Percentiles rank a stretch among this genome's conserved stretches.
phyloP scores from a whole-genome alignment of 495 filamentous ascomycete genomes.

The Aspergillus sclerotiicarbonarius region DNA sequence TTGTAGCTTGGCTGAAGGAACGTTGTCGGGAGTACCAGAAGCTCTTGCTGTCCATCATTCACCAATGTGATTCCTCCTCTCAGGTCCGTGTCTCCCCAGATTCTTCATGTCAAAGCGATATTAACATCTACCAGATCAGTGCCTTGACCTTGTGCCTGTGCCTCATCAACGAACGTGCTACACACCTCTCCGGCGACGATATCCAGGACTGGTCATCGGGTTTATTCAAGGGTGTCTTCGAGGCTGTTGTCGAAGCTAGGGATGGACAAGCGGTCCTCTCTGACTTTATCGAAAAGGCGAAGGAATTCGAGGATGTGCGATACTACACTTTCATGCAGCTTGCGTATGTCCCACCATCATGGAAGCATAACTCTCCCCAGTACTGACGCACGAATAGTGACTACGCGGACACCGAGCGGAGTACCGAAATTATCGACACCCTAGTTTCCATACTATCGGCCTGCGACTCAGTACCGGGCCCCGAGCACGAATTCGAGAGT shows the following conservation, averaged over 20 bases:
- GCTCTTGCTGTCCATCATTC: constrained; percentile 53
- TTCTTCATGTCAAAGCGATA: constrained; percentile 7
- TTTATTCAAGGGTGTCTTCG: constrained; percentile 63
- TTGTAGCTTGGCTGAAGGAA: constrained; percentile 76
- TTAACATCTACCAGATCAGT: constrained; percentile 43
- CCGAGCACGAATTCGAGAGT: constrained; percentile 60
- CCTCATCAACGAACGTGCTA: constrained; percentile 72
- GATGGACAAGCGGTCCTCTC: constrained; percentile 55
- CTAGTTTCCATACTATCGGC: constrained; percentile 62
- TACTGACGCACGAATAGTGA: constrained; percentile 17
- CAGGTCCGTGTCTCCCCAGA: constrained; percentile 27
- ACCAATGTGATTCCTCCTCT: constrained; percentile 48
- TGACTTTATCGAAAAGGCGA: constrained; percentile 71
- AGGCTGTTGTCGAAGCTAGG: constrained; percentile 56
- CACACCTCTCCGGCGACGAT: constrained; percentile 55
- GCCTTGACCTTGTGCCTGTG: constrained; percentile 79
- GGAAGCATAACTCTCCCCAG: neutral
- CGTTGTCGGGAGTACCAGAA: constrained; percentile 67
- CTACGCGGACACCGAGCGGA: constrained; percentile 32
- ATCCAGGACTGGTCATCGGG: constrained; percentile 62
- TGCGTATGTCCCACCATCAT: constrained; percentile 50
- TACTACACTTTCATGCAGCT: constrained; percentile 74
- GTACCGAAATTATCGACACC: constrained; percentile 46
- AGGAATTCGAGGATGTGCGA: constrained; percentile 78
- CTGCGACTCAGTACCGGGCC: constrained; percentile 60